These are phyloP conservation scores for Boletus speciosus DNA, from an alignment of 768 basidiomycete species.

Conservation along the genomic window DNA sequence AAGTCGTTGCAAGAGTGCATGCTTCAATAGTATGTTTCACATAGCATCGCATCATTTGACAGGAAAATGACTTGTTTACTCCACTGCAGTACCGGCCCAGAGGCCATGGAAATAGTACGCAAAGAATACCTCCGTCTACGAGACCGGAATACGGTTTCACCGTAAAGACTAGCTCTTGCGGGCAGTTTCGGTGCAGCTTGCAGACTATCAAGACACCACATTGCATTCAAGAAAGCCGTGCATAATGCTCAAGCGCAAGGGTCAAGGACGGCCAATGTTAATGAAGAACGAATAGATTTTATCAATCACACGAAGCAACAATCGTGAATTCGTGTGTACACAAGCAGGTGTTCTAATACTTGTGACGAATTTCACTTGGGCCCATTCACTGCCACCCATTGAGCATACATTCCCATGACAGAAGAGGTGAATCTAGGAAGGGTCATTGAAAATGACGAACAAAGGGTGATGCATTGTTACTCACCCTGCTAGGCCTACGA, in stretches of 20 bases:
- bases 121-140: constrained; percentile 71
- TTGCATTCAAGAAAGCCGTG: neutral
- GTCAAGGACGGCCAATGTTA: neutral
- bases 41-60: neutral
- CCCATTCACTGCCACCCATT: constrained; percentile 55
- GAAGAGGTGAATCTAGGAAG: constrained; percentile 61
- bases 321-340: neutral
- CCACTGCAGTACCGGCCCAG: constrained; percentile 58
- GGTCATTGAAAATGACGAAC: constrained; percentile 1
- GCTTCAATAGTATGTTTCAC: constrained; percentile 62
- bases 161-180: neutral
- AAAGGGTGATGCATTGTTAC: constrained; percentile 23
- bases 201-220: neutral
- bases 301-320: constrained; percentile 1
- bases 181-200: neutral
- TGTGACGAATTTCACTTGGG: constrained; percentile 33
- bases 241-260: neutral
- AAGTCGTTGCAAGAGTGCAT: constrained; percentile 75
- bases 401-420: constrained; percentile 60
- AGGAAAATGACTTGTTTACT: neutral
- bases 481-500: constrained; percentile 83
- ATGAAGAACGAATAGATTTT: constrained; percentile 6
- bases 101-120: constrained; percentile 69
- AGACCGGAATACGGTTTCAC: constrained; percentile 27
- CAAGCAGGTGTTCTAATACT: neutral